Conservation (phyloP, 371 early-diverging fungal species). For the Nematocida sp. region DNA sequence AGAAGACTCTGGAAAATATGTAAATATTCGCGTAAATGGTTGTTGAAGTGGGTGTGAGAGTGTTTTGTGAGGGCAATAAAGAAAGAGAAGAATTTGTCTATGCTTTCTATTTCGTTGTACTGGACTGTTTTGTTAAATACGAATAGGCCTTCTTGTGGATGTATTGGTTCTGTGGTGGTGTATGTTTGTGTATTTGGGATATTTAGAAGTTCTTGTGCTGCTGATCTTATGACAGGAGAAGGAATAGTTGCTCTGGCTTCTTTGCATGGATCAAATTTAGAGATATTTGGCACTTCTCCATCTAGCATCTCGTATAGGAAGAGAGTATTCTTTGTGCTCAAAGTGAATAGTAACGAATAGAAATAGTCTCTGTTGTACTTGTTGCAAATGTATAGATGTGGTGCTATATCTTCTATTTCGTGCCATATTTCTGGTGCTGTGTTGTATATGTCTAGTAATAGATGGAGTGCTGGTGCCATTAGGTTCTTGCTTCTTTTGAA, state of each 20-base stretch:
- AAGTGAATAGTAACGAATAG: slow-evolving; percentile 18
- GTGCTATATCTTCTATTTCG: slow-evolving; percentile 5
- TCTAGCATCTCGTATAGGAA: slow-evolving; percentile 30
- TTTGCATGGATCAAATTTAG: slow-evolving; percentile 12
- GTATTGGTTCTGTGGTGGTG: background rate
- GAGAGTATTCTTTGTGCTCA: slow-evolving; percentile 17
- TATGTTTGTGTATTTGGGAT: slow-evolving; percentile 28
- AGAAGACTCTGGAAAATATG: slow-evolving; percentile 16
- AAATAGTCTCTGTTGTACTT: background rate
- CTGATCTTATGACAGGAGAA: background rate
- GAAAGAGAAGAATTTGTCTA: slow-evolving; percentile 26
- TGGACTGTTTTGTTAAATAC: background rate
- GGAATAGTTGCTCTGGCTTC: slow-evolving; percentile 4
- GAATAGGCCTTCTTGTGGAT: no score
- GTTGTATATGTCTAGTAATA: slow-evolving; percentile 18
- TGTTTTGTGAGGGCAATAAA: background rate
- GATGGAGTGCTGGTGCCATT: background rate
- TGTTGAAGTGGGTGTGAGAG: slow-evolving; percentile 40
- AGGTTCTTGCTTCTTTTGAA: slow-evolving; percentile 1
- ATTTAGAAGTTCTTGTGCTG: background rate
- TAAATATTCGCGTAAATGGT: slow-evolving; percentile 23
- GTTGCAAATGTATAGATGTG: slow-evolving; percentile 22
- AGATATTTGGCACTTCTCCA: slow-evolving; percentile 22
- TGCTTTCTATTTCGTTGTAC: background rate
- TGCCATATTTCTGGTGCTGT: slow-evolving; percentile 7